Conservation (phyloP, 768 basidiomycete genomes). For the Tylopilus vinaceipallidus region DNA sequence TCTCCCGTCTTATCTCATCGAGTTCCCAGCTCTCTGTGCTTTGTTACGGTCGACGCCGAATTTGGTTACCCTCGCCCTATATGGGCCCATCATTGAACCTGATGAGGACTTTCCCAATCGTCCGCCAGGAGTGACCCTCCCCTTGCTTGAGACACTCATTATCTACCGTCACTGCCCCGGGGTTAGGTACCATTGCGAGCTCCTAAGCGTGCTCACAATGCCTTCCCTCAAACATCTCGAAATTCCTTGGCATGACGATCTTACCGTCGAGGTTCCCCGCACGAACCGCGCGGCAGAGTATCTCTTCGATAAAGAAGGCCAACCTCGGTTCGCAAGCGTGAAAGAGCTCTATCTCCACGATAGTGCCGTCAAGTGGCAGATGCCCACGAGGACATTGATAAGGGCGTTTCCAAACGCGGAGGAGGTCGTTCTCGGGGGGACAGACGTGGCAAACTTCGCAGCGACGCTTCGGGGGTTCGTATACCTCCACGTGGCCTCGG, state of each 20-base stretch:
- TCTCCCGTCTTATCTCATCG: conserved; percentile 17
- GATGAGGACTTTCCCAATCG: conserved; percentile 7
- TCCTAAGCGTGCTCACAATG: conserved; percentile 8
- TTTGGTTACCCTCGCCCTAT: conserved; percentile 9
- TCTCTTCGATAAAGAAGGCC: conserved; percentile 10
- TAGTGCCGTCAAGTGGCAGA: conserved; percentile 2
- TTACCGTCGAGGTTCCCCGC: conserved; percentile 5
- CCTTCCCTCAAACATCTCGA: conserved; percentile 15
- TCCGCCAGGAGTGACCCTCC: conserved; percentile 4
- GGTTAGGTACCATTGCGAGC: conserved; percentile 14
- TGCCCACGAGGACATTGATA: conserved; percentile 17
- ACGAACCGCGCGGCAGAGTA: conserved; percentile 6
- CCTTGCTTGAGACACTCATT: conserved; percentile 11
- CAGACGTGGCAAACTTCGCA: conserved; percentile 11
- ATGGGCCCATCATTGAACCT: conserved; percentile 15
- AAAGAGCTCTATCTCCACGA: conserved; percentile 13
- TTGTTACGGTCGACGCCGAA: conserved; percentile 11
- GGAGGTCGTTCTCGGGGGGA: conserved; percentile 14
- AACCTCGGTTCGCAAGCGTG: conserved; percentile 11
- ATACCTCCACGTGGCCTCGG: too few species aligned
- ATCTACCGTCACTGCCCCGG: conserved; percentile 15
- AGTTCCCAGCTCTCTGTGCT: conserved; percentile 11
- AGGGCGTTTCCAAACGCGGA: conserved; percentile 16
- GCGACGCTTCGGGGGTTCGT: conserved; percentile 13
- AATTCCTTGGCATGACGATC: conserved; percentile 19